phyloP scores from a whole-genome alignment of 2,329 filamentous ascomycete species.

The Alternaria solani region DNA sequence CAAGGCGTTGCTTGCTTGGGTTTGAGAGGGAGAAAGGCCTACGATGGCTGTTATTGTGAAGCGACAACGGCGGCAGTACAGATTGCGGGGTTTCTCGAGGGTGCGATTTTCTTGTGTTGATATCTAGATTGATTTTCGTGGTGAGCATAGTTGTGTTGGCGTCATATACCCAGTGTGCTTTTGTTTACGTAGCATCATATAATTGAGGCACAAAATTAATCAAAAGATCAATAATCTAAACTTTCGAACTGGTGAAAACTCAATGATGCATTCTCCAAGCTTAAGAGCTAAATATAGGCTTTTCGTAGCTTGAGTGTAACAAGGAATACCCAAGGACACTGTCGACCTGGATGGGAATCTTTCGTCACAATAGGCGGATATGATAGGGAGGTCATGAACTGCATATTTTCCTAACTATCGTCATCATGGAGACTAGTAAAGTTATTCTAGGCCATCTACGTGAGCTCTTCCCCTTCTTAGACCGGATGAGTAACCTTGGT shows the following conservation, averaged over 20 bases:
- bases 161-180: slow-evolving; percentile 7
- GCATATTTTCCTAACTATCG: not conserved
- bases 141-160: not conserved
- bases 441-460: not conserved
- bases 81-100: too few species aligned
- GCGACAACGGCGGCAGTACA: not conserved
- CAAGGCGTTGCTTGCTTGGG: not conserved
- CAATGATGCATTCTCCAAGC: not conserved
- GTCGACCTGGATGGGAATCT: not conserved
- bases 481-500: slow-evolving; percentile 24
- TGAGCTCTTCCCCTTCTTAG: not conserved
- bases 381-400: not conserved
- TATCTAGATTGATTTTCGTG: not conserved
- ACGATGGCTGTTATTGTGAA: not conserved
- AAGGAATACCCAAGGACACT: not conserved
- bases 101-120: not conserved
- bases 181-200: not conserved
- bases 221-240: not conserved
- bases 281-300: not conserved
- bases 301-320: not conserved
- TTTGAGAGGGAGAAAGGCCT: not conserved
- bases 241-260: not conserved
- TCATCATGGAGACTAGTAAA: not conserved
- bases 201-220: not conserved
- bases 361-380: not conserved